A percentile compares a stretch with the other conserved stretches of the same genome.
Evolutionary conservation across 176 grass and related monocot genomes (phyloP).

Genomic region (Paspalum notatum): DNA sequence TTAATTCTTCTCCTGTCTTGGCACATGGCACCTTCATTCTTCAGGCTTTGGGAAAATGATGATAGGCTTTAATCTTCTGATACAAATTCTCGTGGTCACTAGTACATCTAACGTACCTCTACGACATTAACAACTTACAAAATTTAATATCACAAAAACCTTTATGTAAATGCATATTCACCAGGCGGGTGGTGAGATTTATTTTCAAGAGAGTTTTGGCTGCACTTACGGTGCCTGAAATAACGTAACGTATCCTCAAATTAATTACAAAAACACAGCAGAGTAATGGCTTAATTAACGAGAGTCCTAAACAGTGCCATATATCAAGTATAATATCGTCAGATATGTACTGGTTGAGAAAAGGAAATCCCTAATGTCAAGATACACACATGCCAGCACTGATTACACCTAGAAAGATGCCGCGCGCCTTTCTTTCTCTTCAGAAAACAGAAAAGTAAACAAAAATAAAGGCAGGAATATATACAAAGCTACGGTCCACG

Average conservation of each 20-base stretch:
- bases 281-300: neutral
- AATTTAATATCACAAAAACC: neutral
- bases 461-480: neutral
- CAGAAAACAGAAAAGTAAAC: neutral
- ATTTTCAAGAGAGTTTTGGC: too few species aligned
- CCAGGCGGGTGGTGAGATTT: too few species aligned
- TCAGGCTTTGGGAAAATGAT: neutral
- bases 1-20: neutral
- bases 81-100: too few species aligned
- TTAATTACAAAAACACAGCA: neutral
- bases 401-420: neutral
- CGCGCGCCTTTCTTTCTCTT: neutral
- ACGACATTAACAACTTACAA: neutral
- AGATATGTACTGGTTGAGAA: neutral
- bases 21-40: neutral
- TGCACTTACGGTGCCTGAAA: neutral
- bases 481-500: neutral
- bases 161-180: too few species aligned
- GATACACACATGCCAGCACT: constrained; percentile 9
- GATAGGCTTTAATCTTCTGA: neutral
- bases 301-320: neutral
- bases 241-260: neutral
- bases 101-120: neutral
- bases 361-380: constrained; percentile 1
- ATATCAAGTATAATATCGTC: neutral